Conservation (phyloP, 768 basidiomycete genomes). For the Leccinum variicolor region DNA sequence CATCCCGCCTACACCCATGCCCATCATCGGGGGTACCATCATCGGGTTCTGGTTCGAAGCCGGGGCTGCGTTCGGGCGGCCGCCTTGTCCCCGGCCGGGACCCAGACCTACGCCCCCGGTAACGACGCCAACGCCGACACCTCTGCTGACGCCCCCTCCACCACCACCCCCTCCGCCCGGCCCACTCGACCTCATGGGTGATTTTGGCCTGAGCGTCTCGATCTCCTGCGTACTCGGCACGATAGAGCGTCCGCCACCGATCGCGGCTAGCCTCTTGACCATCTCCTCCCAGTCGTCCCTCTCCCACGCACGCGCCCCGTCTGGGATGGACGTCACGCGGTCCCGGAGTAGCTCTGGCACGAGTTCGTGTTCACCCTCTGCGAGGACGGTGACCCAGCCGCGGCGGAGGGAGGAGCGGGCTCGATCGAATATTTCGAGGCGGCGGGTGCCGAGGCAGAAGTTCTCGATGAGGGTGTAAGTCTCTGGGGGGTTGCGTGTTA, state of each 20-base stretch:
- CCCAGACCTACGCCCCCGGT: slow-evolving; percentile 20
- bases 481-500: slow-evolving; percentile 72
- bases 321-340: slow-evolving; percentile 27
- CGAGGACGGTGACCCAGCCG: slow-evolving; percentile 90
- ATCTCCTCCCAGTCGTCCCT: slow-evolving; percentile 63
- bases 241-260: slow-evolving; percentile 52
- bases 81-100: background rate
- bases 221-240: slow-evolving; percentile 79
- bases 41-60: slow-evolving; percentile 21
- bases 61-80: slow-evolving; percentile 2
- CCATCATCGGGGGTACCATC: slow-evolving; percentile 41
- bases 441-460: slow-evolving; percentile 90
- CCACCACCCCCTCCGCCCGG: slow-evolving; percentile 6
- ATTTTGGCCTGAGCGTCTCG: slow-evolving; percentile 81
- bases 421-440: slow-evolving; percentile 87
- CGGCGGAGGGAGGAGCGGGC: slow-evolving; percentile 64
- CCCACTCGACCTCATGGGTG: slow-evolving; percentile 51
- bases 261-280: slow-evolving; percentile 46
- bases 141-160: slow-evolving; percentile 27
- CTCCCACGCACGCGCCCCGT: slow-evolving; percentile 47
- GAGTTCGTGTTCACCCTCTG: slow-evolving; percentile 57
- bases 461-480: slow-evolving; percentile 96
- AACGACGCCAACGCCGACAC: slow-evolving; percentile 19
- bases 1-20: slow-evolving; percentile 39
- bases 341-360: slow-evolving; percentile 37